Evolutionary conservation across 805 yeast genomes (phyloP), one percentile per base, ranked within the genome.

Genomic region (Priceomyces castillae): DNA sequence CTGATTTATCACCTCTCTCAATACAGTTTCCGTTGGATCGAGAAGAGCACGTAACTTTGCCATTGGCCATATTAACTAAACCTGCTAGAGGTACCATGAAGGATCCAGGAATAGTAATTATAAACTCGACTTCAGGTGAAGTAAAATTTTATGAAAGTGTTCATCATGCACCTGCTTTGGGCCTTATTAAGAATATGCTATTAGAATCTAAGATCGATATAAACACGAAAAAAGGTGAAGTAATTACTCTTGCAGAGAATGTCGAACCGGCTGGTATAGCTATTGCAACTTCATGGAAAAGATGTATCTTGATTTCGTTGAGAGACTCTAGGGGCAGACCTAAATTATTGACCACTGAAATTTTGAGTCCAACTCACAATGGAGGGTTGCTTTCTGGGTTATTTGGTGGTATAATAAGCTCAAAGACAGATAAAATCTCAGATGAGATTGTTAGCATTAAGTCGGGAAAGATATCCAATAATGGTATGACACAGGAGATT

Each of bases 221-320:
- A 22, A 59, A 61, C 43, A 33, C 50, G 11, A 51, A 42, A 3
- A 61, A 52, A 40, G 68, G 69, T n/a, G 97, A 90, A 57, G 57
- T 59, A 23, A 67, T 89, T 14, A 76, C 80, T 1, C 53, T 71
- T 30, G 74, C 84, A 1, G 78, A 80, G 42, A 77, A 77, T 46
- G 72, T 84, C 9, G 88, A 82, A 49, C 90, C 94, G 0, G 80
- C 85, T 1, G 96, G 96, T 2, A 69, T 88, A 3, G 70, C 84
- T 0, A 56, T 84, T 7, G 77, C 89, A 6, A 88, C 97, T 0
- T 78, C 86, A 3, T 67, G 77, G 47, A 88, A 88, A 18, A 71
- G 90, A 46, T 78, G 84, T 34, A 59, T 83, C 4, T 67, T 86
- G 34, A 56, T 88, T 2, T 69, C 82, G 0, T 65, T 90, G 25